Evolutionary conservation across 1,139 yeast species (phyloP), one percentile per base, ranked within the genome.

Genomic region (Ogataea hybrid): DNA sequence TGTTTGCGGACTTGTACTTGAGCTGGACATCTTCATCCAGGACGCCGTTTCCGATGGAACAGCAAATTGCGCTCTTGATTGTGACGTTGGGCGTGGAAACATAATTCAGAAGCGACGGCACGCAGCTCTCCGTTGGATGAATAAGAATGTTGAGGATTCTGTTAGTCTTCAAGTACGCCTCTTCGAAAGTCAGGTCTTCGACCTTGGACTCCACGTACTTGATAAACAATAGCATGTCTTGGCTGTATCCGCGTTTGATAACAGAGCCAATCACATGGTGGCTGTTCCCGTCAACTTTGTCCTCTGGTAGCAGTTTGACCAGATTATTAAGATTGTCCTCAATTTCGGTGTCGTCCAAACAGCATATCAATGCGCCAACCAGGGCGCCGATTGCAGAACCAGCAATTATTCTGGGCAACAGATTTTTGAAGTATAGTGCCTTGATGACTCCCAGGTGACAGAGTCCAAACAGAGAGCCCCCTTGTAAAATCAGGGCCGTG

Each of bases 1-100:
- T n/a, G n/a, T n/a, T n/a, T n/a, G n/a, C n/a, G n/a, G n/a, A n/a
- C n/a, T n/a, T n/a, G n/a, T n/a, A n/a, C n/a, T n/a, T n/a, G n/a
- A n/a, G n/a, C n/a, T n/a, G n/a, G n/a, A n/a, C n/a, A n/a, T n/a
- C n/a, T n/a, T n/a, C n/a, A n/a, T n/a, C n/a, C n/a, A n/a, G n/a
- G n/a, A n/a, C n/a, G n/a, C n/a, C n/a, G n/a, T n/a, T n/a, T n/a
- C n/a, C n/a, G n/a, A n/a, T n/a, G n/a, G n/a, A n/a, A n/a, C n/a
- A n/a, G n/a, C n/a, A n/a, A n/a, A n/a, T n/a, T n/a, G n/a, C n/a
- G n/a, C n/a, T n/a, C n/a, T n/a, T 80, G 11, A 92, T 84, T 6
- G 90, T 78, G 8, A 89, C 94, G 62, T 92, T 90, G 1, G 99
- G 98, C 0, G 97, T 85, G 0, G 97, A 89, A 32, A 92, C 80